Base-by-base conservation (phyloP, 179 eudicot genomes). In the Spergularia azorica region DNA sequence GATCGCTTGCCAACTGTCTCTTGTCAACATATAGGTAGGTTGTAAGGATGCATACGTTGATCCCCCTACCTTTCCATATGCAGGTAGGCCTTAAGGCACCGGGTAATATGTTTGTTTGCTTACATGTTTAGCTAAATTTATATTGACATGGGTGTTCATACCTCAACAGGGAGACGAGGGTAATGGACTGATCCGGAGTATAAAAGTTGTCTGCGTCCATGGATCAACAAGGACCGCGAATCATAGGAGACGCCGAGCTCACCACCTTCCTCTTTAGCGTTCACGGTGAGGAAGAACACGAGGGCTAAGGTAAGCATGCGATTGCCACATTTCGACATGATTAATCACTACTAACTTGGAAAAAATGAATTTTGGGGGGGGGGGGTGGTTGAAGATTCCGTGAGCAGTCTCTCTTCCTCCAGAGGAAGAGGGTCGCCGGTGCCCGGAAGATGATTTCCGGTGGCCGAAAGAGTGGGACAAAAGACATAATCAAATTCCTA, bases 161-260 rank as follows among this genome's bases (percentile, higher is more conserved):
- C 98, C 85, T 88, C 90, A 58, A 88, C 85, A 58, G 90, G 89
- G 41, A 82, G 48, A 56, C 98, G 94, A 4, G 98, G 88, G 79
- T 94, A 94, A 85, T 94, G 98, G 64, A 94, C 86, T 0, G 96
- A 89, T 18, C 98, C 98, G 1, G 97, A 92, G 77, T 88, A 86
- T 54, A 94, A 76, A 8, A 90, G 73, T 56, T 87, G 77, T 75
- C 98, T 78, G 11, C 54, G 76, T 11, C 98, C 98, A 80, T 89
- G 76, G 46, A 94, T 72, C 70, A 88, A 77, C 77, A 94, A 70
- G 1, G 97, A 92, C 8, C 94, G 86, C 0, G 84, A 71, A 71
- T 94, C 98, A 39, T 89, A 94, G 9, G 87, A 76, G 62, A 93
- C 88, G n/a, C 39, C n/a, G 6, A 48, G 17, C n/a, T 67, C 75